Evolutionary conservation across 179 eudicot species (phyloP), one percentile per base, ranked within the genome.

Genomic region (Carnegiea gigantea): DNA sequence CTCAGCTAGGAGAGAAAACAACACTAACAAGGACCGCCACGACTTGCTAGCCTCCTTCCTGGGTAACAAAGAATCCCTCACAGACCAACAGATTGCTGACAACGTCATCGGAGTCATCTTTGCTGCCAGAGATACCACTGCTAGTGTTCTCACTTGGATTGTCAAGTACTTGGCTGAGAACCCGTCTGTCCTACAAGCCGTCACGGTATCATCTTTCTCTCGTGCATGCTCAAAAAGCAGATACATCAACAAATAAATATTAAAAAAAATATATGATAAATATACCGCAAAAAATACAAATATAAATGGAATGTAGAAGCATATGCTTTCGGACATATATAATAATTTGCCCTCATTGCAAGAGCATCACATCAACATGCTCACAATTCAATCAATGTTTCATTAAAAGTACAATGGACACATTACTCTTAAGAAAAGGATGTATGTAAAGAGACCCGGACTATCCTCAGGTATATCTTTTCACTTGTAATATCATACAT

Each of bases 101-200:
- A 94, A 94, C 84, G 86, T 92, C 21, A 92, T 94, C 24, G 98
- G 98, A 59, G 97, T 92, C 28, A 92, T 94, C 20, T 94, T 94
- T 73, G 98, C 98, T 0, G 97, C 98, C 36, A 85, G 98, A 1
- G 98, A 94, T 77, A 94, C 98, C 17, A 94, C 98, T 9, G 97
- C 98, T 67, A 94, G 95, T 77, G 92, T 91, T 43, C 88, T 94
- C 0, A 94, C 98, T 9, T 92, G 98, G 98, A 89, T 94, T 18
- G 73, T 94, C 82, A 94, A 94, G 86, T 94, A 80, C 88, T 88
- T 94, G 6, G 93, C 89, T 13, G 98, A 94, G 38, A 87, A 92
- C 49, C 97, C 93, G 1, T 85, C 88, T 48, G 91, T 92, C 71
- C 90, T 94, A 0, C 89, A 89, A 73, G 82, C 93, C 23, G 97